phyloP scores from a whole-genome alignment of 1,139 yeast genomes.

The Zygosaccharomyces sapae region DNA sequence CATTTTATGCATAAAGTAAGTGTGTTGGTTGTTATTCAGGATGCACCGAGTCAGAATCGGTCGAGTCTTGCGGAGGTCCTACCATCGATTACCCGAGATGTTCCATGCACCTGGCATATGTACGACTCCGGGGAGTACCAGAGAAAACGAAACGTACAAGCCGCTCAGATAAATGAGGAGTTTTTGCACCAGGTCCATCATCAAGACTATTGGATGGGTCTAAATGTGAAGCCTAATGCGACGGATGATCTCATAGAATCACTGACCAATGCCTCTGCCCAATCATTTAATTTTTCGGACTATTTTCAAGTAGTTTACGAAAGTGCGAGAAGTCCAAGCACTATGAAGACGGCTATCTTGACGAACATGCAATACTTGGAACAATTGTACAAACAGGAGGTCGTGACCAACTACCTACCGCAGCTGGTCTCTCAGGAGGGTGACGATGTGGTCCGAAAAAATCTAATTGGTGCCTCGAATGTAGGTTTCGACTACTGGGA shows the following conservation, averaged over 20 bases:
- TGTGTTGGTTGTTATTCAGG: constrained; percentile 20
- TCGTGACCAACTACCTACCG: constrained; percentile 28
- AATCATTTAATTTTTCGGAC: constrained; percentile 25
- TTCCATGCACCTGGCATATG: constrained; percentile 31
- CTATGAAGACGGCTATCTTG: constrained; percentile 41
- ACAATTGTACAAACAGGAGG: constrained; percentile 32
- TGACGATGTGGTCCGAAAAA: constrained; percentile 17
- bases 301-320: constrained; percentile 43
- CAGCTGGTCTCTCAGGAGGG: constrained; percentile 21
- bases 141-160: constrained; percentile 34
- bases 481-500: constrained; percentile 42
- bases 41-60: constrained; percentile 12
- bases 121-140: constrained; percentile 26
- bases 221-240: constrained; percentile 46
- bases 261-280: constrained; percentile 31
- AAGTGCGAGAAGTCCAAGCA: constrained; percentile 51
- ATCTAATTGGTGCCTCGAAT: constrained; percentile 37
- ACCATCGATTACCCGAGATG: constrained; percentile 15
- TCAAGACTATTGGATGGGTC: constrained; percentile 52
- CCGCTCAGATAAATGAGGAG: constrained; percentile 39
- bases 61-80: constrained; percentile 17
- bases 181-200: constrained; percentile 42
- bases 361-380: constrained; percentile 40
- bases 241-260: constrained; percentile 42
- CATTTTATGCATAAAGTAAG: constrained; percentile 17